Conservation (phyloP, 441 rosid species). For the Corymbia calophylla region DNA sequence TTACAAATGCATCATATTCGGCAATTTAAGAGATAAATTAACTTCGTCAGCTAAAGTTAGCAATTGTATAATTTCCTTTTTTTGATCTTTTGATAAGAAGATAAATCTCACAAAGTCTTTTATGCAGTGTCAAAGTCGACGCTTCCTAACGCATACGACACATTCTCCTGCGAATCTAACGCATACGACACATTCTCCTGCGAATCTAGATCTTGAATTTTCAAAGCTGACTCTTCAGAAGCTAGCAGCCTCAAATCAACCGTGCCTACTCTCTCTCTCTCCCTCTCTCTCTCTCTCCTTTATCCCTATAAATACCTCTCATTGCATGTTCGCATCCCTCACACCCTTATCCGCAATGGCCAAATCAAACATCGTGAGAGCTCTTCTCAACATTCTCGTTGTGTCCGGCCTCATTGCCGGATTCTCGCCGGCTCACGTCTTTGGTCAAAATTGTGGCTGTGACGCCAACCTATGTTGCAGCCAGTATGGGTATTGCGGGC, state of each 20-base stretch:
- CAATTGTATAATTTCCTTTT: neutral
- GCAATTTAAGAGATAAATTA: neutral
- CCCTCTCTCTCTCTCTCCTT: neutral
- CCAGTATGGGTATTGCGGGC: slow-evolving; percentile 27
- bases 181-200: neutral
- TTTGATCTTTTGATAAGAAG: neutral
- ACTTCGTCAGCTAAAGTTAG: neutral
- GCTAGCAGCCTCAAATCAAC: neutral
- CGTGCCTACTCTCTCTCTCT: neutral
- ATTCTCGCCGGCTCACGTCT: slow-evolving; percentile 3
- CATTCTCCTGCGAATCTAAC: neutral
- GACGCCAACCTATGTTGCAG: slow-evolving; percentile 23
- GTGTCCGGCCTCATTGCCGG: neutral
- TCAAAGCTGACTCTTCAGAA: neutral
- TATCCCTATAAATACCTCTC: neutral
- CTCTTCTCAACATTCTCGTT: neutral
- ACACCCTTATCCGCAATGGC: neutral
- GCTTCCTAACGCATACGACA: neutral
- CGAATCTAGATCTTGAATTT: neutral
- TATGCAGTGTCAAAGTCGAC: neutral
- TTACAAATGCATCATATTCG: neutral
- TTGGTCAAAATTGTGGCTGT: slow-evolving; percentile 39
- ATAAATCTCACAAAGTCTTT: neutral
- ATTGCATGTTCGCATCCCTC: neutral
- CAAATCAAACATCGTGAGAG: neutral